phyloP scores from a whole-genome alignment of 305 asterid genomes.

The Solanum hybrid region DNA sequence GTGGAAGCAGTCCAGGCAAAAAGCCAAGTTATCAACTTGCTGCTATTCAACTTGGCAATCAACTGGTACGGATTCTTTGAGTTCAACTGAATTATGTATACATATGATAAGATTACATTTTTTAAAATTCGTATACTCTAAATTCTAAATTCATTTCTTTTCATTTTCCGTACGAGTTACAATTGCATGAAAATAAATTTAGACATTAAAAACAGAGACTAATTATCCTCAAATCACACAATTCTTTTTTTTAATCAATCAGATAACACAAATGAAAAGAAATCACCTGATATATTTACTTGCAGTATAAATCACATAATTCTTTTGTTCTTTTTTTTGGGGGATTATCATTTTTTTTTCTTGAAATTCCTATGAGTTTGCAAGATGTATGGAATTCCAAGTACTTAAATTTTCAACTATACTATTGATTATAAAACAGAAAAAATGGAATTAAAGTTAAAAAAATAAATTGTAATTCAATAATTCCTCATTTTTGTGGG shows the following conservation, averaged over 20 bases:
- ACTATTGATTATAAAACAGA: neutral
- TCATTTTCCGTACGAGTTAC: neutral
- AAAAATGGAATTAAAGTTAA: neutral
- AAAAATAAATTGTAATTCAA: neutral
- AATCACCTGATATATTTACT: neutral
- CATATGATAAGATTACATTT: neutral
- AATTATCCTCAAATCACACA: neutral
- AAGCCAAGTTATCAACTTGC: constrained; percentile 75
- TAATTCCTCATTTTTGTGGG: neutral
- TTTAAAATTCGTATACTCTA: neutral
- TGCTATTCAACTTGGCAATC: constrained; percentile 71
- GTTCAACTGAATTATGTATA: neutral
- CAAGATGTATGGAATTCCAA: neutral
- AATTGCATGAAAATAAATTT: neutral
- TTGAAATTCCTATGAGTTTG: neutral
- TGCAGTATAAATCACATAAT: neutral
- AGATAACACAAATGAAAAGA: neutral
- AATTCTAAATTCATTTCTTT: neutral
- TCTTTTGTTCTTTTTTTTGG: neutral
- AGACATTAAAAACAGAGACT: neutral
- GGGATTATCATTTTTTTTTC: too few relatives aligned
- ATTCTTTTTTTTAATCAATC: neutral
- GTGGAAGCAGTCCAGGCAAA: constrained; percentile 94
- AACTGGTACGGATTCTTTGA: constrained; percentile 35
- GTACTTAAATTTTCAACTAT: neutral